These are phyloP conservation scores for Vitis amurensis DNA, from an alignment of 164 flowering plant species.

Conservation along the genomic window DNA sequence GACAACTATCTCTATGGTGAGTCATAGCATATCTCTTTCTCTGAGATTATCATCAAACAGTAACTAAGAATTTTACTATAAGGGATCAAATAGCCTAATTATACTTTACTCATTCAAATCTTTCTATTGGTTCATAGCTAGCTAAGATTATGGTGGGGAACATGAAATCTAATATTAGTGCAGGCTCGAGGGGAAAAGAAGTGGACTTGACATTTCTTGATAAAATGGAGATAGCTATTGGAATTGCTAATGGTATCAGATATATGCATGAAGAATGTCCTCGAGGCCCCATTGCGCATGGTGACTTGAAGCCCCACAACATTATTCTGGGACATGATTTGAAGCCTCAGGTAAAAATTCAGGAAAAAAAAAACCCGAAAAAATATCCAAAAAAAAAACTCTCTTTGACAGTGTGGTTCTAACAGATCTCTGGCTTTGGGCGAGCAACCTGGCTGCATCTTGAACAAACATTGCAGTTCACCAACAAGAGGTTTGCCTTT, in stretches of 20 bases:
- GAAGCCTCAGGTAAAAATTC: conserved; percentile 32
- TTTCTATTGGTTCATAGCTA: background rate
- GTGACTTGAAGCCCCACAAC: conserved; percentile 24
- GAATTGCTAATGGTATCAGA: conserved; percentile 25
- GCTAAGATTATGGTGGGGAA: background rate
- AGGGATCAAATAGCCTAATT: too few relatives aligned
- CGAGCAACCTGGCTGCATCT: conserved; percentile 36
- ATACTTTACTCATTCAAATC: background rate
- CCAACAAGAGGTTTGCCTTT: conserved; percentile 17
- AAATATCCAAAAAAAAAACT: too few relatives aligned
- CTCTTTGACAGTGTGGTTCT: background rate
- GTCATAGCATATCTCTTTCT: background rate
- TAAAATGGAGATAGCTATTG: conserved; percentile 37
- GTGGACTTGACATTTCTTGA: conserved; percentile 22
- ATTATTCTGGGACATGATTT: conserved; percentile 24
- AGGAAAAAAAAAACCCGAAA: background rate
- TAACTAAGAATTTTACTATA: background rate
- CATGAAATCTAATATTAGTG: background rate
- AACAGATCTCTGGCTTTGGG: conserved; percentile 40
- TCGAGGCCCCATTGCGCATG: conserved; percentile 37
- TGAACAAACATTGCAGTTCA: conserved; percentile 14
- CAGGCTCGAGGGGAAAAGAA: conserved; percentile 13
- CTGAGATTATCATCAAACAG: too few relatives aligned
- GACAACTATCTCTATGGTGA: conserved; percentile 25
- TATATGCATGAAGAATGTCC: conserved; percentile 54